Evolutionary conservation across 768 basidiomycete species (phyloP), one percentile per base, ranked within the genome.

Genomic region (Tulasnella sp.): DNA sequence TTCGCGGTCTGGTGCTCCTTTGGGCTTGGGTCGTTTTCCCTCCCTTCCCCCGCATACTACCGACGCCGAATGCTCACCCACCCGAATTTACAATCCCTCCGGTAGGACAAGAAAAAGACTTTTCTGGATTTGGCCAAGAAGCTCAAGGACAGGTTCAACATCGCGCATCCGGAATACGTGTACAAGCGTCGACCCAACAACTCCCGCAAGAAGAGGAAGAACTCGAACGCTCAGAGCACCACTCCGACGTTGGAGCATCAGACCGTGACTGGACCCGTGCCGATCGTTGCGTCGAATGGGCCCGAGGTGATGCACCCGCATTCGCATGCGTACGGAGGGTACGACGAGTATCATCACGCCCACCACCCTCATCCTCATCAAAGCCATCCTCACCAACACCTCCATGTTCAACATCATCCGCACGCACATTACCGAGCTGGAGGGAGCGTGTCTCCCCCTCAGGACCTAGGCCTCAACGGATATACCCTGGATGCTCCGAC

Each of bases 151-250:
- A 88, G 82, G 69, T 94, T 94, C 83, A 94, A 94, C 79, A 81
- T 85, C 29, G 90, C 88, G 78, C 94, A 93, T 80, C 92, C 92
- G 17, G 91, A 93, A 84, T 94, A 94, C 76, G 91, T 94, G 62
- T 94, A 94, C 82, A 87, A 89, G 77, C 87, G 92, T 68, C 85
- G 92, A 67, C 92, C 92, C 34, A 94, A 94, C 82, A 92, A 94
- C 78, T 90, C 90, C 71, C 87, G 92, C 76, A 90, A 87, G 77
- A 85, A 84, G 77, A 83, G 86, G 72, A 83, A 72, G 59, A 63
- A 63, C 64, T 72, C 71, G 9, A 63, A 63, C n/a, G 71, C 70
- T 32, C 47, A 67, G 36, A 39, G 67, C 67, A 41, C 42, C 5
- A 41, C 42, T 5, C 39, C 42, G 3, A 14, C 22, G n/a, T 67